Evolutionary conservation across 345 rosid species (phyloP), one percentile per base, ranked within the genome.

Genomic region (Hibiscus mutabilis): DNA sequence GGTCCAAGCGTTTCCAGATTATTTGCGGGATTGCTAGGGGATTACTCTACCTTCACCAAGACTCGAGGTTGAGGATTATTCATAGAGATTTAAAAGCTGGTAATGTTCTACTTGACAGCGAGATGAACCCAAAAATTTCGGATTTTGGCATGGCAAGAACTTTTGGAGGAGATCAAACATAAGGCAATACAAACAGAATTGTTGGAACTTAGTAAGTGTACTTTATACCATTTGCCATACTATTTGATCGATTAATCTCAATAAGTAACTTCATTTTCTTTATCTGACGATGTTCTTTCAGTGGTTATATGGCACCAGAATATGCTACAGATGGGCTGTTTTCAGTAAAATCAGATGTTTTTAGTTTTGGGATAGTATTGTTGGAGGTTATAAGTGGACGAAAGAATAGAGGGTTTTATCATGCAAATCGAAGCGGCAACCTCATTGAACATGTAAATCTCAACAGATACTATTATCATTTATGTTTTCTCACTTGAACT

Each of bases 111-210:
- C 64, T 83, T 19, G 81, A 83, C 44, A 6, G 66, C 0, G 73
- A 78, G 2, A 83, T 83, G 84, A 80, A 80, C 47, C 79, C 86
- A 1, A 80, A 83, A 69, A 80, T 83, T 33, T 83, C 81, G 6
- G 70, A 73, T 52, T 73, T 73, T 52, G 70, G 75, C 51, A 0
- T 53, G 75, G 75, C 75, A 14, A 62, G 60, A 53, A 63, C 52
- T 49, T 73, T 63, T 35, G 75, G 75, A 63, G 75, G 61, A 9
- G 70, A 73, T 49, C 70, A 73, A 33, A 53, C 61, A 21, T 70
- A 62, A 37, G 75, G 15, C 8, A 73, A 35, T 58, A 64, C 75
- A 22, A 63, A 53, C 2, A 73, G 70, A 53, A 52, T 73, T 12
- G 75, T 73, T 63, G 75, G 75, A 33, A 73, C 75, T 19, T 73